Evolutionary conservation across 169 alveolate species (phyloP), one percentile per base, ranked within the genome.

Genomic region (Cryptosporidium ryanae): DNA sequence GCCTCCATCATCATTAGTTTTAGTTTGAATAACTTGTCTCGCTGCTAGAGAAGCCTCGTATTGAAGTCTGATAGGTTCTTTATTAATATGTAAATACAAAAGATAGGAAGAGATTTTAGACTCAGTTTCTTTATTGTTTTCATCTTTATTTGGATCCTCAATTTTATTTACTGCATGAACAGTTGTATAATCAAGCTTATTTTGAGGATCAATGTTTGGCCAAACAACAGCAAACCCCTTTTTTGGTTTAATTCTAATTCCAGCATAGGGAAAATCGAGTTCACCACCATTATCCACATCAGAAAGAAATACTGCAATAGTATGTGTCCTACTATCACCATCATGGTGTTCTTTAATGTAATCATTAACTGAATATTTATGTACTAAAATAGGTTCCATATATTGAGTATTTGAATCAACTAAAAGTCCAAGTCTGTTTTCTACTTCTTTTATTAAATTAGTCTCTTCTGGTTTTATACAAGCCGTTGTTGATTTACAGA

Each of bases 391-490:
- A 7, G 87, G 87, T 23, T 76, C 87, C 71, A 76, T 55, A 46
- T 76, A 13, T 23, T 57, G 59, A 18, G 18, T 59, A 25, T 52
- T 38, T 2, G 76, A 32, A n/a, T 76, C 87, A 17, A 76, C 71
- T 10, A 76, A 49, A 17, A 76, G 70, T 43, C 76, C 87, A 44
- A 76, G 87, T 17, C 87, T 31, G 27, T n/a, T 55, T 76, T 76
- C 87, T 17, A 76, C 59, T 18, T 59, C 64, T 76, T 55, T 76
- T 27, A 76, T 59, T 44, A 76, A 18, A 18, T 32, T 52, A 44
- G 87, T 76, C n/a, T 76, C 87, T 48, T 59, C 87, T 2, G 87
- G 87, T 21, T 59, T 32, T 13, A 76, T 76, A 61, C 87, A 76
- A 38, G 87, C 87, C 1, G 87, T 76, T 8, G 44, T 15, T 13